Percentiles rank a stretch among this genome's conserved stretches.
Evolutionary conservation across 1,284 basidiomycete species (phyloP).

Genomic region (Cerioporus squamosus): DNA sequence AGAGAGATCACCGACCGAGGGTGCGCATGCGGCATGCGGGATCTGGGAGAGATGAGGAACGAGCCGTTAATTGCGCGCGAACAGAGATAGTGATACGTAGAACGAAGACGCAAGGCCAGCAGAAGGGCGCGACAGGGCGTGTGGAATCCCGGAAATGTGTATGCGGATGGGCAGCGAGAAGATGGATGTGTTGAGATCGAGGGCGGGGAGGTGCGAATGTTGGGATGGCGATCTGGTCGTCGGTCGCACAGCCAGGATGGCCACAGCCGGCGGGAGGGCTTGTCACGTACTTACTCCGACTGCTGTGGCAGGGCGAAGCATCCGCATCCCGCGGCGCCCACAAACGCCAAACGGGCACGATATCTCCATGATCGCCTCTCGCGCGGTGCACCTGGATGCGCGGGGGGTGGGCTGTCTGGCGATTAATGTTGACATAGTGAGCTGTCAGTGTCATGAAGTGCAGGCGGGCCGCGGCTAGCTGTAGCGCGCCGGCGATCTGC

Average conservation of each 20-base stretch:
- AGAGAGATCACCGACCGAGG: constrained; percentile 28
- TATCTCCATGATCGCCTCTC: too few relatives aligned
- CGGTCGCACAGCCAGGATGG: constrained; percentile 3
- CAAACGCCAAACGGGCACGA: too few relatives aligned
- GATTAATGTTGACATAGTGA: too few relatives aligned
- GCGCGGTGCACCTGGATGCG: too few relatives aligned
- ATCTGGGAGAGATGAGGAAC: too few relatives aligned
- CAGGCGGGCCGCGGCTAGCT: too few relatives aligned
- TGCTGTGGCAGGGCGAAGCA: too few relatives aligned
- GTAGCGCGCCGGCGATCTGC: not conserved
- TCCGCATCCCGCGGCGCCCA: too few relatives aligned
- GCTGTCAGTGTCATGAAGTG: not conserved
- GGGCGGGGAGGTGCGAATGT: not conserved
- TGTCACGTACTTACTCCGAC: too few relatives aligned
- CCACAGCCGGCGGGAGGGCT: not conserved
- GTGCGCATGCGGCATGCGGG: not conserved
- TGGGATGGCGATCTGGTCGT: constrained; percentile 5
- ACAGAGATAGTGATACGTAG: not conserved
- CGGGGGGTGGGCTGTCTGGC: not conserved
- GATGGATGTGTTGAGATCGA: not conserved
- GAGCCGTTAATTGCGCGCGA: too few relatives aligned
- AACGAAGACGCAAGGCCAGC: not conserved
- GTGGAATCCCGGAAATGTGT: not conserved
- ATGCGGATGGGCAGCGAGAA: not conserved
- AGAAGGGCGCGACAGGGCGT: not conserved